Base-by-base conservation (phyloP, 2,329 filamentous ascomycete genomes). In the Aspergillus glaucus region DNA sequence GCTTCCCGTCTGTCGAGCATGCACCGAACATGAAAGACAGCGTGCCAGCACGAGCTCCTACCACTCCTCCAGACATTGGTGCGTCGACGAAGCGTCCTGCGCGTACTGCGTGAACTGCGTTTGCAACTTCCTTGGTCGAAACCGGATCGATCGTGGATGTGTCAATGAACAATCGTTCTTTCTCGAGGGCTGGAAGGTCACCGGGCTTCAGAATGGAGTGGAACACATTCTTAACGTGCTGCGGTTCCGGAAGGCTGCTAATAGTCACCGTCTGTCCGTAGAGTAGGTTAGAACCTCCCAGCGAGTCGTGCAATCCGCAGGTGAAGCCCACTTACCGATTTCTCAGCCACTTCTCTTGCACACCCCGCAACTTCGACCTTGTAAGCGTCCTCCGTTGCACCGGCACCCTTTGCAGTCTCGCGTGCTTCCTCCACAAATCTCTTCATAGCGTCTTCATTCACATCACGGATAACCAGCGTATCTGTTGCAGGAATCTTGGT, bases 1-100 rank as follows among this genome's bases (percentile, higher is more conserved):
- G 67, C 3, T 78, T 72, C 1, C 53, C 62, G 3, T 60, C 52
- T 24, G 64, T 56, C 5, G 64, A 62, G 0, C 82, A 76, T 6
- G 85, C 79, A 40, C 93, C 93, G 48, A 97, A 82, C 93, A 98
- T 97, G 68, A 98, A 98, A 0, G 91, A 95, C 50, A 98, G 75
- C 0, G 89, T 91, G 30, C 87, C 93, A 10, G 89, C 89, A 5
- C 82, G 78, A 9, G 93, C 93, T 40, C 92, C 93, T 4, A 97
- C 89, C 0, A 96, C 91, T 45, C 93, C 93, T 43, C 93, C 93
- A 0, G 92, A 97, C 86, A 98, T 95, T 41, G 93, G 93, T 3
- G 93, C 92, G 65, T 98, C 93, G 50, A 96, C 84, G 63, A 97
- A 96, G 46, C 78, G 79, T 46, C 88, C 88, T 63, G 86, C 80